These are phyloP conservation scores for Solanum hybrid DNA, from an alignment of 305 asterid species.

Conservation along the genomic window DNA sequence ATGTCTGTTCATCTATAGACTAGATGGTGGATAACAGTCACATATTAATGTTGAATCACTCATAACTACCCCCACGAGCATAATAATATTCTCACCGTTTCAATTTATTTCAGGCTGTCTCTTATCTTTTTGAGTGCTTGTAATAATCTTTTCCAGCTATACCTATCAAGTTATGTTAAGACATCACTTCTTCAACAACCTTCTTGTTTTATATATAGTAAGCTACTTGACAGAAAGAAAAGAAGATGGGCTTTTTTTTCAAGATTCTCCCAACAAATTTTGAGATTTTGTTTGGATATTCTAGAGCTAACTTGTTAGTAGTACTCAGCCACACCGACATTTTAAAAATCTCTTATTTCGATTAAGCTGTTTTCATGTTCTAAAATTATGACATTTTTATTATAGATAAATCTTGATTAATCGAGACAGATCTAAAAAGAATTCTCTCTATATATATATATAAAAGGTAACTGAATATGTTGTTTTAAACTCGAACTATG, in stretches of 20 bases:
- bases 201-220: not conserved
- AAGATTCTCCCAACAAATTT: not conserved
- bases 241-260: not conserved
- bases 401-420: not conserved
- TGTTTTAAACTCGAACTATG: not conserved
- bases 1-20: not conserved
- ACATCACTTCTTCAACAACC: slow-evolving; percentile 1
- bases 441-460: not conserved
- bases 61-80: not conserved
- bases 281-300: not conserved
- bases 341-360: not conserved
- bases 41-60: not conserved
- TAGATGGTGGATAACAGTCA: not conserved
- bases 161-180: not conserved
- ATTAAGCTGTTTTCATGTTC: not conserved
- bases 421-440: not conserved
- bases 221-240: not conserved
- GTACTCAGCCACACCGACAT: not conserved
- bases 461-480: not conserved
- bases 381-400: not conserved
- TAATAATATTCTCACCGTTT: not conserved
- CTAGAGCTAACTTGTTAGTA: not conserved
- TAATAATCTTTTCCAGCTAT: not conserved
- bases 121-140: not conserved
- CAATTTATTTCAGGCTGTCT: not conserved